Percentiles rank a stretch among this genome's conserved stretches.
These are phyloP conservation scores for Candida sanyaensis DNA, from an alignment of 1,139 yeast species.

Conservation along the genomic window DNA sequence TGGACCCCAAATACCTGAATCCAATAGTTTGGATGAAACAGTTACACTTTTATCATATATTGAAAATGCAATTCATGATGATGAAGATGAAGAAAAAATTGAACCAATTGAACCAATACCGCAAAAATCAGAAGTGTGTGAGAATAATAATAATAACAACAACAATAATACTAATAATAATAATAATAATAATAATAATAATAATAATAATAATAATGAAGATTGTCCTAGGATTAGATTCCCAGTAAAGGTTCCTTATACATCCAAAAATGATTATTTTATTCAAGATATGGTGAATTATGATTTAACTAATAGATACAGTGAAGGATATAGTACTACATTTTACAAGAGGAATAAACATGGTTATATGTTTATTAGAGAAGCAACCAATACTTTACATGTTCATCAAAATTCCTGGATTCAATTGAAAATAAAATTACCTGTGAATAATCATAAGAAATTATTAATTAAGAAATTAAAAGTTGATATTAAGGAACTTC, in stretches of 20 bases:
- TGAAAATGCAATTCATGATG: neutral
- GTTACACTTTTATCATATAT: neutral
- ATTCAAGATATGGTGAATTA: constrained; percentile 6
- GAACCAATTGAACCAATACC: neutral
- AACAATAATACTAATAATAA: too few relatives aligned
- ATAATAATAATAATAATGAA: neutral
- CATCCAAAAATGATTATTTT: constrained; percentile 7
- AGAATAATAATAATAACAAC: too few relatives aligned
- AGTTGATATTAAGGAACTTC: constrained; percentile 29
- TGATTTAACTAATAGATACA: constrained; percentile 6
- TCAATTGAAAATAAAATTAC: constrained; percentile 26
- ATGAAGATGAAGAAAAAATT: neutral
- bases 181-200: too few relatives aligned
- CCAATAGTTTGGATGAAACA: neutral
- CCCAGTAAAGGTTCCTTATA: constrained; percentile 8
- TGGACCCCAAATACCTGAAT: neutral
- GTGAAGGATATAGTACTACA: constrained; percentile 23
- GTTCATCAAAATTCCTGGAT: constrained; percentile 33
- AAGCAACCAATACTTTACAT: constrained; percentile 22
- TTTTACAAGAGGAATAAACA: constrained; percentile 37
- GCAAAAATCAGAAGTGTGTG: neutral
- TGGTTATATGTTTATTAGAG: constrained; percentile 43
- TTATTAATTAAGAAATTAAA: constrained; percentile 20
- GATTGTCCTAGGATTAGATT: constrained; percentile 1
- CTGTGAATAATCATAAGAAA: constrained; percentile 8